A percentile compares a stretch with the other conserved stretches of the same genome.
Evolutionary conservation across 345 rosid species (phyloP).

Genomic region (Balakata baccata): DNA sequence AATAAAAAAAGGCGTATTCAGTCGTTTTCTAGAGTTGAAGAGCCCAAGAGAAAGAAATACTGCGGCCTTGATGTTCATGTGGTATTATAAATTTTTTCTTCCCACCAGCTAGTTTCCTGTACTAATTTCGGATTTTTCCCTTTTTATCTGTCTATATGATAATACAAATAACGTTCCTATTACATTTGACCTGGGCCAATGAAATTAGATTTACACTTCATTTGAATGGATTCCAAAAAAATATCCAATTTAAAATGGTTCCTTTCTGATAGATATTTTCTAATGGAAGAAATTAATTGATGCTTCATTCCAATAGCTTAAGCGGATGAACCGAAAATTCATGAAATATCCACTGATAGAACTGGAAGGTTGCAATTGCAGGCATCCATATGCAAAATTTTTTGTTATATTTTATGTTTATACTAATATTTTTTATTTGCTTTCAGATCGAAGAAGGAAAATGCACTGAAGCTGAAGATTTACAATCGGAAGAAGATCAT

Average conservation of each 20-base stretch:
- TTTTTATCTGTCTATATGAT: neutral
- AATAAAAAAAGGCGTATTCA: slow-evolving; percentile 58
- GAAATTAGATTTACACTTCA: neutral
- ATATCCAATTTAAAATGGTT: neutral
- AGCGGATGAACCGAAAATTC: neutral
- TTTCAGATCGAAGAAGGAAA: slow-evolving; percentile 46
- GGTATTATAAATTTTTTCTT: slow-evolving; percentile 34
- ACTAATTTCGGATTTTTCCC: neutral
- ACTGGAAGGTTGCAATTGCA: too few relatives aligned
- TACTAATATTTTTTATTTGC: neutral
- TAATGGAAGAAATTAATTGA: neutral
- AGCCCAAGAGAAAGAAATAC: slow-evolving; percentile 54
- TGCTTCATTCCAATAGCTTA: neutral
- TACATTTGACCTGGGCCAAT: neutral
- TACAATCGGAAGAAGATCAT: slow-evolving; percentile 37
- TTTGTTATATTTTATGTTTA: neutral
- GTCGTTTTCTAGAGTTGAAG: slow-evolving; percentile 41
- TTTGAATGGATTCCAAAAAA: neutral
- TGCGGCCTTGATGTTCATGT: slow-evolving; percentile 32
- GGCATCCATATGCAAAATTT: neutral
- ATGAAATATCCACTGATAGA: too few relatives aligned
- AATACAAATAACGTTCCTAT: neutral
- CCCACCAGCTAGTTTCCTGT: neutral
- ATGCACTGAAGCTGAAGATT: slow-evolving; percentile 19
- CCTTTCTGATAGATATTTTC: neutral